Base-by-base conservation (phyloP, 768 basidiomycete genomes). In the Astraeus odoratus region DNA sequence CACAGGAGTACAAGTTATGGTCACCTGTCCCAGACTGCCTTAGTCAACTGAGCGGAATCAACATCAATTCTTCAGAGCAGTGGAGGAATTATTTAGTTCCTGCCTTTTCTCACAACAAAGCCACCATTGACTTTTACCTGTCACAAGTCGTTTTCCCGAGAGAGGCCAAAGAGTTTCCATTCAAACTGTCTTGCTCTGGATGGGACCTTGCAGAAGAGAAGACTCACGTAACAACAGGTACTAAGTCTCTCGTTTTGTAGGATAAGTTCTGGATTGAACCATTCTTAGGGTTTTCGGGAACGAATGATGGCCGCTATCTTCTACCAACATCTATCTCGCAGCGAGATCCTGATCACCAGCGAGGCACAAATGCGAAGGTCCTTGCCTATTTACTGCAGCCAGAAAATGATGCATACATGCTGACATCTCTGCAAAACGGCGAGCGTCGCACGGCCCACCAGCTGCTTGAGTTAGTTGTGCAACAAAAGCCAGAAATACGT, bases 351-450 rank as follows among this genome's bases (percentile, higher is more conserved):
- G 50, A 57, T 6, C 60, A 60, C 18, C 73, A 75, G 44, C 55
- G 49, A 1, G 54, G 63, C 29, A 77, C 73, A 1, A 75, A 72
- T 35, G 76, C 76, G 0, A 60, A 24, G 67, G 74, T 55, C 0
- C 51, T 56, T 9, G 15, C 43, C 3, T 20, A 52, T 24, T 40
- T 56, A 2, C 26, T 56, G 3, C 47, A 39, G 12, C 31, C 52
- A 30, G 72, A 75, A 43, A 76, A 75, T 40, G 51, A 64, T 30
- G 22, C 29, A 8, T 74, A 72, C 36, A 23, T 1, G 7, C 29
- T 46, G 7, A 30, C 30, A 8, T 39, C 56, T 3, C 51, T 57
- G 15, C 43, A 51, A 4, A 44, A 41, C 12, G 42, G 57, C 46
- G 10, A 43, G 72, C 75, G 9, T n/a, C 39, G 13, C 25, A 46